Percentiles rank a stretch among this genome's conserved stretches.
Evolutionary conservation across 495 filamentous ascomycete species (phyloP).

Genomic region (Penicillium crystallinum): DNA sequence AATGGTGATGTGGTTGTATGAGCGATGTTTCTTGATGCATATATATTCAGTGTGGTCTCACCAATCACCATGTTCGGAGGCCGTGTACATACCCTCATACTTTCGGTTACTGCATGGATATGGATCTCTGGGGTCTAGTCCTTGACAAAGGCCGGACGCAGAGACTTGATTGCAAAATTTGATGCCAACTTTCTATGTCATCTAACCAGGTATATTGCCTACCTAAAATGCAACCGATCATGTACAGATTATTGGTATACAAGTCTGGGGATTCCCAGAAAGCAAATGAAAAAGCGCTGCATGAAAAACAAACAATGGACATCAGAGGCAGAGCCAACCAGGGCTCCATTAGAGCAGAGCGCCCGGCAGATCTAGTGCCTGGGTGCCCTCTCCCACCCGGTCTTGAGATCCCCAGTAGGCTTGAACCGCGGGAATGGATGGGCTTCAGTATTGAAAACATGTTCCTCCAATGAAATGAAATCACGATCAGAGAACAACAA

Average conservation of each 20-base stretch:
- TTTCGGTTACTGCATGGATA: background rate
- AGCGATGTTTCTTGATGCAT: background rate
- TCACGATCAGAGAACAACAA: slow-evolving; percentile 85
- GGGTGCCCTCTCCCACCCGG: slow-evolving; percentile 78
- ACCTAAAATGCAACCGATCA: background rate
- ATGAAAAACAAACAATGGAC: background rate
- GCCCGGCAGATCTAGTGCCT: slow-evolving; percentile 21
- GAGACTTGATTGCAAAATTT: background rate
- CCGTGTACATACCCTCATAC: background rate
- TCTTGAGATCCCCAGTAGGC: slow-evolving; percentile 69
- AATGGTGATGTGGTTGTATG: background rate
- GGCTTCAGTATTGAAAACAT: slow-evolving; percentile 95
- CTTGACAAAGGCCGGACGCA: background rate
- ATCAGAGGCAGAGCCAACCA: background rate
- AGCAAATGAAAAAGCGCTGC: background rate
- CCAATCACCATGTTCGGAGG: background rate
- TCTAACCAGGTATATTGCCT: background rate
- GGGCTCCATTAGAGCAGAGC: background rate
- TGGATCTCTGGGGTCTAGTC: too few relatives aligned
- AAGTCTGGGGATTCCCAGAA: background rate
- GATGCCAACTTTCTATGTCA: background rate
- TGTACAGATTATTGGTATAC: background rate
- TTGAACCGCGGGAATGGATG: slow-evolving; percentile 87
- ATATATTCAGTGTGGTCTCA: too few relatives aligned
- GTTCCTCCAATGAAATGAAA: slow-evolving; percentile 72